These are phyloP conservation scores for Uronychia setigera DNA, from an alignment of 73 alveolate species.

Conservation along the genomic window DNA sequence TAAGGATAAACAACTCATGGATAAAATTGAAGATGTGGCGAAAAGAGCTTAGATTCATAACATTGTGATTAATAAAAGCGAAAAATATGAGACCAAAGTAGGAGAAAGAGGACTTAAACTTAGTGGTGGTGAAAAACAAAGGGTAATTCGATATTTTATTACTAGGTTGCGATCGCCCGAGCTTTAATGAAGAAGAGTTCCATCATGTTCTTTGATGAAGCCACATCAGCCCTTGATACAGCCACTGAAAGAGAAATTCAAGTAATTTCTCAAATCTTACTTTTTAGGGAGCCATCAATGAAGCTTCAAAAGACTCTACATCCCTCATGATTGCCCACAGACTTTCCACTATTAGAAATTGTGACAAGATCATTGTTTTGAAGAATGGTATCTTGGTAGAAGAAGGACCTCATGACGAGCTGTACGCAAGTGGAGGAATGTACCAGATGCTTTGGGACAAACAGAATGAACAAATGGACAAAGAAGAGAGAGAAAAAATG, in stretches of 20 bases:
- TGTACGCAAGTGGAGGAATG: constrained; percentile 41
- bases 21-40: constrained; percentile 51
- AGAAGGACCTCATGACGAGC: constrained; percentile 68
- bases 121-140: constrained; percentile 47
- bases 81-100: neutral
- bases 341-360: constrained; percentile 64
- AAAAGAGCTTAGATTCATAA: constrained; percentile 33
- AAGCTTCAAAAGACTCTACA: constrained; percentile 60
- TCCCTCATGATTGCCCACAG: constrained; percentile 72
- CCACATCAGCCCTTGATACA: constrained; percentile 78
- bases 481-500: neutral
- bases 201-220: constrained; percentile 87
- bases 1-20: too few species aligned
- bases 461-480: constrained; percentile 18
- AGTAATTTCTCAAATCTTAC: too few species aligned
- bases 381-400: constrained; percentile 62
- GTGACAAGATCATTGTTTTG: constrained; percentile 71
- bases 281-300: constrained; percentile 67
- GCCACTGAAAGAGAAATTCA: constrained; percentile 59
- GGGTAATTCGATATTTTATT: neutral
- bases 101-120: constrained; percentile 21
- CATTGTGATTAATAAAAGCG: neutral
- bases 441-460: constrained; percentile 32
- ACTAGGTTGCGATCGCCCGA: constrained; percentile 84
- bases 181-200: constrained; percentile 80